These are phyloP conservation scores for Spinellus fusiger DNA, from an alignment of 192 early-diverging fungal species.

Conservation along the genomic window DNA sequence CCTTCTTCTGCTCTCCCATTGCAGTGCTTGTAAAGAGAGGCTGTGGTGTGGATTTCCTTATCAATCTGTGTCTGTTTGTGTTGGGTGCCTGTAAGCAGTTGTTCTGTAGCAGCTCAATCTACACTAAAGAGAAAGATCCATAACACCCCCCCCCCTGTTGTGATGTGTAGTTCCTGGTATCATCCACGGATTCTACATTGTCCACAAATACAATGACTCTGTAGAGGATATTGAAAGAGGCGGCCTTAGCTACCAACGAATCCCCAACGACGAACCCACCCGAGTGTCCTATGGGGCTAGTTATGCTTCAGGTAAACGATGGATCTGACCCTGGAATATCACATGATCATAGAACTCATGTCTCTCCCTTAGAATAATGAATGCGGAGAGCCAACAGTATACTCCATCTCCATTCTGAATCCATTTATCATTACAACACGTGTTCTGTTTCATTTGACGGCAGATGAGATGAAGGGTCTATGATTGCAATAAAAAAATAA, in stretches of 20 bases:
- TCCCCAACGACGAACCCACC: slow-evolving; percentile 14
- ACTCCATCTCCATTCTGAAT: not conserved
- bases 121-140: not conserved
- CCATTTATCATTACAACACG: not conserved
- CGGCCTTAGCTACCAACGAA: slow-evolving; percentile 22
- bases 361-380: not conserved
- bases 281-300: slow-evolving; percentile 26
- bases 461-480: not conserved
- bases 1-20: slow-evolving; percentile 43
- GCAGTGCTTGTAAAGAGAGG: slow-evolving; percentile 62
- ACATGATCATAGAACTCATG: too few species aligned
- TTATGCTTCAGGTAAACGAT: slow-evolving; percentile 4
- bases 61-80: slow-evolving; percentile 55
- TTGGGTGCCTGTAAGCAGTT: slow-evolving; percentile 40
- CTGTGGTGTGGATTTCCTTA: slow-evolving; percentile 46
- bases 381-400: not conserved
- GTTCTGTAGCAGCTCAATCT: too few species aligned
- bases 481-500: not conserved
- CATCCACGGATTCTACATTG: slow-evolving; percentile 57
- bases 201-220: slow-evolving; percentile 40
- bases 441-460: not conserved
- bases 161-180: slow-evolving; percentile 48
- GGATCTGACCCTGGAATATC: too few species aligned
- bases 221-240: slow-evolving; percentile 27
- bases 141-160: too few species aligned